phyloP scores from a whole-genome alignment of 1,139 yeast genomes.

The Saccharomyces pastorianus region DNA sequence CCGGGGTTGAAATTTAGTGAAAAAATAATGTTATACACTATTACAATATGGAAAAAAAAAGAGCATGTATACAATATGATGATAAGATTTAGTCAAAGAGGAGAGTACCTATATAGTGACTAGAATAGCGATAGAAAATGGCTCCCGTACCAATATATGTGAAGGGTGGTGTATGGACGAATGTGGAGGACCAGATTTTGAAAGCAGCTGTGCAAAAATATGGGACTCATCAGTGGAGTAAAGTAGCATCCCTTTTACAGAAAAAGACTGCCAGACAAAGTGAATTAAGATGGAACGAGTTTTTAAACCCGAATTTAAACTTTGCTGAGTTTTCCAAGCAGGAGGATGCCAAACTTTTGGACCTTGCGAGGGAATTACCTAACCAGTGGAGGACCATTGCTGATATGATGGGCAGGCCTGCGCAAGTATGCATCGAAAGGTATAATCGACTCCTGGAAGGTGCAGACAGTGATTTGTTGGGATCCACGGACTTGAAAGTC shows the following conservation, averaged over 20 bases:
- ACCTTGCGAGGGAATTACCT: conserved; percentile 64
- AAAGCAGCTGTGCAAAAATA: conserved; percentile 89
- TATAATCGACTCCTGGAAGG: conserved; percentile 70
- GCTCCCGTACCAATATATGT: conserved; percentile 50
- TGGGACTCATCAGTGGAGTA: conserved; percentile 90
- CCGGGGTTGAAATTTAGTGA: not conserved
- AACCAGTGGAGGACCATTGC: conserved; percentile 94
- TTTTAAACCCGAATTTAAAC: conserved; percentile 66
- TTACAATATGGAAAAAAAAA: not conserved
- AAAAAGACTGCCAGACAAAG: conserved; percentile 88
- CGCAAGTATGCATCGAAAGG: conserved; percentile 81
- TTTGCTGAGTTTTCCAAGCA: conserved; percentile 62
- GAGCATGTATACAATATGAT: not conserved
- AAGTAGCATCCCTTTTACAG: conserved; percentile 79
- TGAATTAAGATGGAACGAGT: conserved; percentile 88
- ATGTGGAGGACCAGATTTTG: conserved; percentile 81
- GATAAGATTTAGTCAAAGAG: too few species aligned
- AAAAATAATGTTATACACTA: not conserved
- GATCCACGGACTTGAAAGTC: conserved; percentile 28
- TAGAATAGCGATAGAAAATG: not conserved
- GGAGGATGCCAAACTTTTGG: conserved; percentile 68
- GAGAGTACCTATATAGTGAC: not conserved
- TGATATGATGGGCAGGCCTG: conserved; percentile 72
- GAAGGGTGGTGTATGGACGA: conserved; percentile 87
- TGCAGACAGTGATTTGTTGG: conserved; percentile 34